phyloP scores from a whole-genome alignment of 345 rosid genomes.

The Nasturtium officinale region DNA sequence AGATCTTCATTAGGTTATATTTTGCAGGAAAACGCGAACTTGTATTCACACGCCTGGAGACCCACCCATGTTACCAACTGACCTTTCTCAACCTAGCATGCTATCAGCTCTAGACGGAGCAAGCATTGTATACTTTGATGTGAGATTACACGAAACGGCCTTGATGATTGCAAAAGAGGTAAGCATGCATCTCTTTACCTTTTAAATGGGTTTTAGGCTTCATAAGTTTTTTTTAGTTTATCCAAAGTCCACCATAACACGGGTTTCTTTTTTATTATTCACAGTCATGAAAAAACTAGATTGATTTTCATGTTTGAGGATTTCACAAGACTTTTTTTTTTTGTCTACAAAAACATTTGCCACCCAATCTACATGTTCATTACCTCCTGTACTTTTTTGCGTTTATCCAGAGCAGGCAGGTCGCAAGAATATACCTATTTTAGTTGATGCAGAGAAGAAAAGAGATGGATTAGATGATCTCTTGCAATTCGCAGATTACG shows the following conservation, averaged over 20 bases:
- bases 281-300: no score
- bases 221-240: slow-evolving; percentile 1
- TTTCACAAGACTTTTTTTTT: neutral
- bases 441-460: slow-evolving; percentile 80
- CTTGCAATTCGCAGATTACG: slow-evolving; percentile 62
- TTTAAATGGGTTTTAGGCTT: neutral
- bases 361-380: slow-evolving; percentile 23
- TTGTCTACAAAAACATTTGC: neutral
- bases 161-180: slow-evolving; percentile 73
- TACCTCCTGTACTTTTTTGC: slow-evolving; percentile 37
- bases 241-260: slow-evolving; percentile 6
- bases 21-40: slow-evolving; percentile 83
- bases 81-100: slow-evolving; percentile 54
- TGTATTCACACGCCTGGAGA: slow-evolving; percentile 86
- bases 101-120: slow-evolving; percentile 64
- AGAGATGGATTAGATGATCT: slow-evolving; percentile 80
- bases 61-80: slow-evolving; percentile 70
- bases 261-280: neutral
- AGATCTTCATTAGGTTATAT: neutral
- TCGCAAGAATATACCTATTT: slow-evolving; percentile 69
- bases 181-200: slow-evolving; percentile 25
- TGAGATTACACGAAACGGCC: slow-evolving; percentile 68
- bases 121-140: slow-evolving; percentile 69
- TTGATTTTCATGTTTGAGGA: neutral
- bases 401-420: slow-evolving; percentile 77